These are phyloP conservation scores for Colletotrichum orchidophilum DNA, from an alignment of 2,329 filamentous ascomycete species.

Conservation along the genomic window DNA sequence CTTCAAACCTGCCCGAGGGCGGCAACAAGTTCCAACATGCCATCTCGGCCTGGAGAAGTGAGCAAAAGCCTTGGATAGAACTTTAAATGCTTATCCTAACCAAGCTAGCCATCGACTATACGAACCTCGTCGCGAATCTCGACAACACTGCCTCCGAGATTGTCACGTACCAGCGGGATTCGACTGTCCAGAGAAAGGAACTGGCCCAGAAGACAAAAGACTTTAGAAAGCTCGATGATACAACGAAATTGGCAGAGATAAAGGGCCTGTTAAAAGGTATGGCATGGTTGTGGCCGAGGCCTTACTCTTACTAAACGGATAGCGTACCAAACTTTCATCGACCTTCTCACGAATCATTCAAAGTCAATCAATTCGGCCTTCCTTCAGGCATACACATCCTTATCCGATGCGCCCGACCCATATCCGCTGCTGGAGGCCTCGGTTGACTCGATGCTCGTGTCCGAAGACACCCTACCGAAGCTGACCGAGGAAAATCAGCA, in stretches of 20 bases:
- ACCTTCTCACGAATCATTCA: constrained; percentile 93
- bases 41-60: constrained; percentile 96
- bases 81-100: constrained; percentile 31
- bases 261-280: constrained; percentile 88
- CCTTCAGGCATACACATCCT: constrained; percentile 88
- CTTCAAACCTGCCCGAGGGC: constrained; percentile 53
- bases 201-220: constrained; percentile 99
- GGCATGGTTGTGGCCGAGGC: constrained; percentile 15
- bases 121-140: constrained; percentile 82
- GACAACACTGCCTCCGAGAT: constrained; percentile 96
- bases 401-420: constrained; percentile 95
- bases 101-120: constrained; percentile 82
- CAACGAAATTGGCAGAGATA: constrained; percentile 85
- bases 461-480: constrained; percentile 91
- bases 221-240: constrained; percentile 92
- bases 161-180: constrained; percentile 90
- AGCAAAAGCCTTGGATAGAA: constrained; percentile 35
- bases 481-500: constrained; percentile 89
- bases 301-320: not conserved
- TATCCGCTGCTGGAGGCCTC: constrained; percentile 97
- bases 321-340: constrained; percentile 98
- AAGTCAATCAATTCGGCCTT: constrained; percentile 95
- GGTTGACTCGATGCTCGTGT: constrained; percentile 90
- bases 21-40: constrained; percentile 97
- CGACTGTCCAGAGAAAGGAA: constrained; percentile 95